A percentile compares a stretch with the other conserved stretches of the same genome.
Evolutionary conservation across 164 flowering plant genomes (phyloP).

Genomic region (Kalanchoe fedtschenkoi): DNA sequence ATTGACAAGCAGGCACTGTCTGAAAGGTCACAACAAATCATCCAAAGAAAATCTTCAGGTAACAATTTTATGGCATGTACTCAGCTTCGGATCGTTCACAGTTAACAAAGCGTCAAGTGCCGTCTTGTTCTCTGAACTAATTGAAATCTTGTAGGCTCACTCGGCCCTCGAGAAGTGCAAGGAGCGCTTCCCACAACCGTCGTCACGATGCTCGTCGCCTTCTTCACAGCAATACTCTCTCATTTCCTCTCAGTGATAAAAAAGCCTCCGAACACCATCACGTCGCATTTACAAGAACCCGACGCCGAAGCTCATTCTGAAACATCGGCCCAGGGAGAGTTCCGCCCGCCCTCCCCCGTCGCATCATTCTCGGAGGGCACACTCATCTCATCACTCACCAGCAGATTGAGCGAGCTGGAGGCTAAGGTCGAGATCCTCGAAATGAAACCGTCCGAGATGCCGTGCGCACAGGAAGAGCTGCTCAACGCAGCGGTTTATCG

Average conservation of each 20-base stretch:
- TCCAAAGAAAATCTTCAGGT: slow-evolving; percentile 40
- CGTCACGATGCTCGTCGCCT: slow-evolving; percentile 33
- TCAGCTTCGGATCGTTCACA: no score
- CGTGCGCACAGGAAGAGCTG: slow-evolving; percentile 75
- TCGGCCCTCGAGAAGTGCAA: slow-evolving; percentile 23
- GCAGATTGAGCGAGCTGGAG: slow-evolving; percentile 68
- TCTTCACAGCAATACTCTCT: slow-evolving; percentile 45
- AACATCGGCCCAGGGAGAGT: slow-evolving; percentile 31
- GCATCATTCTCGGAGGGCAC: slow-evolving; percentile 38
- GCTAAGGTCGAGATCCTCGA: slow-evolving; percentile 58
- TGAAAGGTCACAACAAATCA: slow-evolving; percentile 19
- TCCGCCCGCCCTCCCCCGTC: slow-evolving; percentile 48
- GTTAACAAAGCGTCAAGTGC: no score
- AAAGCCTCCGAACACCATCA: slow-evolving; percentile 26
- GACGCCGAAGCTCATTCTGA: slow-evolving; percentile 16
- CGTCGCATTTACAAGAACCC: slow-evolving; percentile 15
- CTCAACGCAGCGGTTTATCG: slow-evolving; percentile 88
- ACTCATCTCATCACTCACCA: slow-evolving; percentile 43
- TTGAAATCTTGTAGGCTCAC: slow-evolving; percentile 17
- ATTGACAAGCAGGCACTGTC: slow-evolving; percentile 68
- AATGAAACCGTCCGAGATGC: slow-evolving; percentile 74
- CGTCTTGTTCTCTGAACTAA: no score
- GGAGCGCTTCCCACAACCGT: slow-evolving; percentile 31
- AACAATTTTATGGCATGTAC: no score
- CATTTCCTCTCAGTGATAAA: slow-evolving; percentile 32